Base-by-base conservation (phyloP, 306 rosid species). In the Trifolium repens region DNA sequence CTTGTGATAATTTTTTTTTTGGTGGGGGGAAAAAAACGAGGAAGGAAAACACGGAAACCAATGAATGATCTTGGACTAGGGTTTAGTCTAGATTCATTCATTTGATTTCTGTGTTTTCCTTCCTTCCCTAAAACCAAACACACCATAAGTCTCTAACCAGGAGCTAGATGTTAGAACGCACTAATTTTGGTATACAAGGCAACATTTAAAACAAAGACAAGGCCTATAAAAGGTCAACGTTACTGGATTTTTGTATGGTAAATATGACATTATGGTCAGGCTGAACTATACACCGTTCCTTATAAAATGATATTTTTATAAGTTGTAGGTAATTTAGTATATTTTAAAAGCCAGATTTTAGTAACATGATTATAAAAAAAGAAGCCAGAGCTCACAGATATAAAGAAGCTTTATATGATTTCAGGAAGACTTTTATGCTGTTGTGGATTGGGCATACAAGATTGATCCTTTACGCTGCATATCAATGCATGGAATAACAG, bases 401-500 rank as follows among this genome's bases (percentile, higher is more conserved):
- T 49, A 58, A 54, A 61, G 3, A 8, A 76, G 35, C 66, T 78
- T 60, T 65, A 7, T 80, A 44, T 90, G 80, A 78, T 87, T 87
- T 81, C 93, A 96, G 99, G 99, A 96, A 62, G 99, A 96, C 81
- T 92, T 92, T 65, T 96, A 92, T 89, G 98, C 97, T 64, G 93
- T 96, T 24, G 97, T 94, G 80, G 98, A 94, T 77, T 94, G 99
- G 99, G 99, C 99, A 30, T 96, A 96, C 91, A 96, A 92, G 90
- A 92, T 96, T 84, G 99, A 96, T 75, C 99, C 99, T 62, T 75
- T 96, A 60, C 98, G 99, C 76, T 92, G 99, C 88, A 96, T 96
- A 86, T 96, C 99, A n/a, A 96, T 92, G 99, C 96, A 96, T 64
- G 99, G 99, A 79, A 92, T 92, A 79, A 96, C 99, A 49, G 99